phyloP scores from a whole-genome alignment of 495 filamentous ascomycete species.

The Lasiosphaeris hirsuta region DNA sequence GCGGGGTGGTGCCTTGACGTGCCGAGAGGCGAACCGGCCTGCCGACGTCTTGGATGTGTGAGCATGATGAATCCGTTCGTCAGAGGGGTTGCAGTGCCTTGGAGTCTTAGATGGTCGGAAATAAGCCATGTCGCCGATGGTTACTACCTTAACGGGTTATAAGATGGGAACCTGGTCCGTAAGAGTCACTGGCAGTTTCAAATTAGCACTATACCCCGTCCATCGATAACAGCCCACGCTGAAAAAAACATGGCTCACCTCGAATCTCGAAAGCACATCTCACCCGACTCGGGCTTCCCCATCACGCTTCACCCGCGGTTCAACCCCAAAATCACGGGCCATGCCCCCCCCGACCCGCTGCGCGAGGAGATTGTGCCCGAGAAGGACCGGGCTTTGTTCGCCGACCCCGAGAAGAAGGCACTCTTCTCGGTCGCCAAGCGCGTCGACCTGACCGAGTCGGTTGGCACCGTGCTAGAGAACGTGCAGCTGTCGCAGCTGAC shows the following conservation, averaged over 20 bases:
- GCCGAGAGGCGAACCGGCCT: not conserved
- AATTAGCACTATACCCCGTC: not conserved
- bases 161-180: not conserved
- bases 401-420: slow-evolving; percentile 49
- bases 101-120: too few species aligned
- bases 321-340: slow-evolving; percentile 51
- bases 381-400: slow-evolving; percentile 48
- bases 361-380: slow-evolving; percentile 41
- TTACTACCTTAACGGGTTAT: too few species aligned
- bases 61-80: too few species aligned
- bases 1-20: too few species aligned
- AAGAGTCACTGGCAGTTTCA: not conserved
- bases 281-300: slow-evolving; percentile 37
- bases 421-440: slow-evolving; percentile 45
- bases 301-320: slow-evolving; percentile 54
- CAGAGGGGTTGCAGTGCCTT: too few species aligned
- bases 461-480: slow-evolving; percentile 46
- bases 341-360: slow-evolving; percentile 44
- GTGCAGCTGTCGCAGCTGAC: slow-evolving; percentile 47
- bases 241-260: slow-evolving; percentile 25
- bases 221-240: not conserved
- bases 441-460: slow-evolving; percentile 50
- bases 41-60: too few species aligned
- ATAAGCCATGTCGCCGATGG: too few species aligned
- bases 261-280: slow-evolving; percentile 35